A percentile compares a stretch with the other conserved stretches of the same genome.
Evolutionary conservation across 768 basidiomycete species (phyloP).

Genomic region (Boletus insuetus): DNA sequence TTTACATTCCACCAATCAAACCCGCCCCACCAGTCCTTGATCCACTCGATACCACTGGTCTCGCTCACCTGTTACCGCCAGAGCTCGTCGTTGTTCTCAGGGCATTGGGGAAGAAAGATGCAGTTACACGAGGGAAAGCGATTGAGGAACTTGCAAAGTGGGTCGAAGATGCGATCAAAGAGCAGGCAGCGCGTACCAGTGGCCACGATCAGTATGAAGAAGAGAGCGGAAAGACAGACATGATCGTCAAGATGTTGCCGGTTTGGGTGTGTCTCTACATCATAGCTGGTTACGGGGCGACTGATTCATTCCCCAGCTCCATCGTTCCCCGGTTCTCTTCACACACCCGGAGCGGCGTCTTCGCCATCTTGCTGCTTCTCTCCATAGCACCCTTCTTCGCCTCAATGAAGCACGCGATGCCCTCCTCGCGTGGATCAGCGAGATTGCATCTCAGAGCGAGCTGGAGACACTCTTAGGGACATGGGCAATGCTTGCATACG

Average conservation of each 20-base stretch:
- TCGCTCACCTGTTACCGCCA: conserved; percentile 70
- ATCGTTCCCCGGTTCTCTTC: conserved; percentile 81
- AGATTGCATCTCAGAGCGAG: conserved; percentile 47
- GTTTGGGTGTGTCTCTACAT: conserved; percentile 73
- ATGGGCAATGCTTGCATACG: conserved; percentile 72
- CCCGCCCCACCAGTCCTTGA: conserved; percentile 72
- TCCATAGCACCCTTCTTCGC: conserved; percentile 66
- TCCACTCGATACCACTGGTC: conserved; percentile 82
- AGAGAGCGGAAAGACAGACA: conserved; percentile 18
- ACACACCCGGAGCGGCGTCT: conserved; percentile 79
- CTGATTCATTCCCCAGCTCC: conserved; percentile 49
- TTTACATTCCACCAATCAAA: conserved; percentile 84
- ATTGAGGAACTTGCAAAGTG: conserved; percentile 78
- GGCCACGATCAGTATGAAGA: conserved; percentile 7
- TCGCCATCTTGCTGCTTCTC: conserved; percentile 53
- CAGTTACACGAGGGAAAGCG: conserved; percentile 77
- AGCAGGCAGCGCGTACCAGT: conserved; percentile 39
- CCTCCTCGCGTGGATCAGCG: conserved; percentile 48
- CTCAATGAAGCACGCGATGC: conserved; percentile 48
- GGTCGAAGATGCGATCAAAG: conserved; percentile 52
- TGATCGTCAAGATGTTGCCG: conserved; percentile 64
- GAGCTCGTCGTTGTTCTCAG: conserved; percentile 82
- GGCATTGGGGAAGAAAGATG: conserved; percentile 85
- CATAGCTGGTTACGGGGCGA: neutral
- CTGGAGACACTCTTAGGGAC: conserved; percentile 61